phyloP scores from a whole-genome alignment of 495 filamentous ascomycete genomes.

The Bryoglossum gracile region DNA sequence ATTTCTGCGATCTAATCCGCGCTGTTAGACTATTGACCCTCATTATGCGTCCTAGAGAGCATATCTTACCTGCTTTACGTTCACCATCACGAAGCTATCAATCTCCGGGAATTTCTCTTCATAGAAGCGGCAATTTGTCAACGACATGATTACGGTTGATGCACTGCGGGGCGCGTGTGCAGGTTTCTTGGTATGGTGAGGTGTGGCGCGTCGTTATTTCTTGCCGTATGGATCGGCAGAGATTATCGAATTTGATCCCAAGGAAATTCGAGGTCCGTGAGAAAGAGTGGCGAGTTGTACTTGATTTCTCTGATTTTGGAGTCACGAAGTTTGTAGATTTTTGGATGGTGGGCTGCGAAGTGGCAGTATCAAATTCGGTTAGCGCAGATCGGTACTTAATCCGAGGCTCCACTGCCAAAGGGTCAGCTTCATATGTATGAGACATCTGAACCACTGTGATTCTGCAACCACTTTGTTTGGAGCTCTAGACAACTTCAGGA shows the following conservation, averaged over 20 bases:
- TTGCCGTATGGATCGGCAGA: not conserved
- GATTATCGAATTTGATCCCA: not conserved
- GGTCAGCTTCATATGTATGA: no score
- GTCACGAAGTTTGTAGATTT: not conserved
- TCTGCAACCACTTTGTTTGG: not conserved
- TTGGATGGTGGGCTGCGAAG: not conserved
- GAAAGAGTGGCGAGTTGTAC: not conserved
- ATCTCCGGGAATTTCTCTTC: constrained; percentile 98
- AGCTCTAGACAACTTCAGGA: no score
- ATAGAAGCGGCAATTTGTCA: constrained; percentile 98
- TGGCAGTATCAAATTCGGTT: not conserved
- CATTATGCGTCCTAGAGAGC: not conserved
- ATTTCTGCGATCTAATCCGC: constrained; percentile 99
- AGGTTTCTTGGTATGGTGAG: not conserved
- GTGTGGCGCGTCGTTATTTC: not conserved
- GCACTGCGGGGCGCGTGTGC: constrained; percentile 18
- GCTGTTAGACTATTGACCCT: no score
- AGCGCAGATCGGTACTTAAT: no score
- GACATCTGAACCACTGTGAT: no score
- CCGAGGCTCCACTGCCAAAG: no score
- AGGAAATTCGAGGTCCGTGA: not conserved
- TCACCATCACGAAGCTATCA: constrained; percentile 99
- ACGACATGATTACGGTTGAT: constrained; percentile 61
- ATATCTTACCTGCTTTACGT: constrained; percentile 76
- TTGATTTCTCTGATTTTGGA: not conserved